Conservation (phyloP, 2,329 filamentous ascomycete genomes). For the Colletotrichum magnum region DNA sequence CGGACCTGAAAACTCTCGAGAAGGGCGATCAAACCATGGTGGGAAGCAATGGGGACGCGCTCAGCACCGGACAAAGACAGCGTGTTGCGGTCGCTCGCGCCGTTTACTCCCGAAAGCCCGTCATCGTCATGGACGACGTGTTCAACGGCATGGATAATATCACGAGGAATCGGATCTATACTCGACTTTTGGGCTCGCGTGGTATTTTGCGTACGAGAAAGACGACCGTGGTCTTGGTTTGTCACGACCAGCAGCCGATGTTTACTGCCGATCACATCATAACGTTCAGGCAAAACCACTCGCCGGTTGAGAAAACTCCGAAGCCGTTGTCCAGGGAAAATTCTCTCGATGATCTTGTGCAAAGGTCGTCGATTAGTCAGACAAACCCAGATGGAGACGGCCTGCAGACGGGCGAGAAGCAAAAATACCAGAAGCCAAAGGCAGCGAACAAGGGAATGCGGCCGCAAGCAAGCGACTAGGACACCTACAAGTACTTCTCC, state of each 20-base stretch:
- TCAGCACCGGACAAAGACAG: slow-evolving; percentile 7
- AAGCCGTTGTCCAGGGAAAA: no score
- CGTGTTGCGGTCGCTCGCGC: slow-evolving; percentile 9
- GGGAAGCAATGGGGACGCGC: slow-evolving; percentile 7
- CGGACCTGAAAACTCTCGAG: background rate
- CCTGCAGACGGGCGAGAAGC: background rate
- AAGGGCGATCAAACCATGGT: slow-evolving; percentile 3
- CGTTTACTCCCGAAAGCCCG: background rate
- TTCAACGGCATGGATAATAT: slow-evolving; percentile 6
- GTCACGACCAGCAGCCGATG: background rate
- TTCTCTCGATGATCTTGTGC: no score
- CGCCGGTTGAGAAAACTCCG: background rate
- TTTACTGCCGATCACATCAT: background rate
- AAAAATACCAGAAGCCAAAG: background rate
- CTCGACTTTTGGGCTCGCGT: background rate
- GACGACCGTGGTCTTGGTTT: background rate
- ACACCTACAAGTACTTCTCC: background rate
- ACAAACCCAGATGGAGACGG: background rate
- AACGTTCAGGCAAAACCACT: background rate
- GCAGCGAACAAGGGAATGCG: background rate
- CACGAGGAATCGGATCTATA: background rate
- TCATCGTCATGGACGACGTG: background rate
- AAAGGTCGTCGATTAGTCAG: no score
- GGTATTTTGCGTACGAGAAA: background rate
- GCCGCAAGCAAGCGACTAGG: background rate